Evolutionary conservation across 2,329 filamentous ascomycete genomes (phyloP).

Genomic region (Xylariaceae sp.): DNA sequence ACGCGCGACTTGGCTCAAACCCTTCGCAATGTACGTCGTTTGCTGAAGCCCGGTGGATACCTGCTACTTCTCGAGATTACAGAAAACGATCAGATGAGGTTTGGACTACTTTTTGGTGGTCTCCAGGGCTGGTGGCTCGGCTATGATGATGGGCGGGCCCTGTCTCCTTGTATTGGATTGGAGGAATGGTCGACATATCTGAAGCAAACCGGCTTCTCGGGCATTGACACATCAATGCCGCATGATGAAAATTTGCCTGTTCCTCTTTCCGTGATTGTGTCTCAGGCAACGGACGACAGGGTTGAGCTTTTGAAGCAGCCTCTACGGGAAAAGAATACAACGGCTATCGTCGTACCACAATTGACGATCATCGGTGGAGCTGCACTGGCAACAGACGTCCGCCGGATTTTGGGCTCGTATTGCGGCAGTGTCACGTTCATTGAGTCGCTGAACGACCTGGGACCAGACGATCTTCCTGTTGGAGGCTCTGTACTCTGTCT

Average conservation of each 20-base stretch:
- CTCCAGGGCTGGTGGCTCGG: constrained; percentile 29
- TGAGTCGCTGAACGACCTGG: neutral
- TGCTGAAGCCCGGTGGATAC: constrained; percentile 44
- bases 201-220: constrained; percentile 5
- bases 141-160: constrained; percentile 16
- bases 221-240: constrained; percentile 7
- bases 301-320: constrained; percentile 2
- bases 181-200: constrained; percentile 3
- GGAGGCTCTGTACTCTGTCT: constrained; percentile 6
- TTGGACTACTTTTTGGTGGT: constrained; percentile 25
- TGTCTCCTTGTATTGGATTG: constrained; percentile 3
- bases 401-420: neutral
- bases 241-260: neutral
- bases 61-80: constrained; percentile 43
- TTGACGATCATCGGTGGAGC: constrained; percentile 1
- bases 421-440: neutral
- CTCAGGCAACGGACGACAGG: constrained; percentile 7
- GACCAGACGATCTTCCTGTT: neutral
- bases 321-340: neutral
- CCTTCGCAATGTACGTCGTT: constrained; percentile 32
- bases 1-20: constrained; percentile 29
- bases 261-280: constrained; percentile 6
- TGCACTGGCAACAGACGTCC: neutral
- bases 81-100: constrained; percentile 6
- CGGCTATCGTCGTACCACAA: neutral